Evolutionary conservation across 2,329 filamentous ascomycete genomes (phyloP).

Genomic region (Capronia americana): DNA sequence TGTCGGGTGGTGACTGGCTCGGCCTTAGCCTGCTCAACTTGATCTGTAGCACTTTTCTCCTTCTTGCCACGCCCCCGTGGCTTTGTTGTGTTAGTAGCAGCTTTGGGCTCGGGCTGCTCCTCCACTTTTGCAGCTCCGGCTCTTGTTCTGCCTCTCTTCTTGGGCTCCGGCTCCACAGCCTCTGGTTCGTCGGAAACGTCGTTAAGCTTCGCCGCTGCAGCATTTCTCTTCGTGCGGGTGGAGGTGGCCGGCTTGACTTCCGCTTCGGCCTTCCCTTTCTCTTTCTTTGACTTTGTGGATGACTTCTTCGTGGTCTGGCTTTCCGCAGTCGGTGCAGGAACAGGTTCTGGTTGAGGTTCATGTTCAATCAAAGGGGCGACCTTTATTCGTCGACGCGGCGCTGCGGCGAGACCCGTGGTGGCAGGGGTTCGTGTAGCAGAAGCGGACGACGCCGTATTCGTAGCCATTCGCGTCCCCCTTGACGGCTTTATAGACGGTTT

Average conservation of each 20-base stretch:
- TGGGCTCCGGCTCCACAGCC: conserved; percentile 23
- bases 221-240: conserved; percentile 24
- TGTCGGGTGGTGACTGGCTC: conserved; percentile 28
- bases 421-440: not conserved
- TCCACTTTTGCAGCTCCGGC: conserved; percentile 20
- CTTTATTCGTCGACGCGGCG: conserved; percentile 39
- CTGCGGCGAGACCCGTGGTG: conserved; percentile 31
- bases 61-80: conserved; percentile 42
- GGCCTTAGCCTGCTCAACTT: conserved; percentile 11
- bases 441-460: conserved; percentile 9
- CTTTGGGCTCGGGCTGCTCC: not conserved
- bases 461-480: conserved; percentile 14
- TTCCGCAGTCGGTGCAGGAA: conserved; percentile 10
- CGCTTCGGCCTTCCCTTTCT: conserved; percentile 9
- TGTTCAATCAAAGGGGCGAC: conserved; percentile 35
- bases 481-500: conserved; percentile 19
- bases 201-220: conserved; percentile 9
- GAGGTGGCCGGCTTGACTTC: conserved; percentile 25
- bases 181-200: conserved; percentile 13
- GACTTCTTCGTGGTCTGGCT: conserved; percentile 30
- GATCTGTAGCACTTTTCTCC: conserved; percentile 24
- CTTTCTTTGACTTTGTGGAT: conserved; percentile 30
- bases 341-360: conserved; percentile 18
- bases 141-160: conserved; percentile 27
- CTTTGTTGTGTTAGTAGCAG: conserved; percentile 33